phyloP scores from a whole-genome alignment of 495 filamentous ascomycete genomes.

The Cryomyces minteri region DNA sequence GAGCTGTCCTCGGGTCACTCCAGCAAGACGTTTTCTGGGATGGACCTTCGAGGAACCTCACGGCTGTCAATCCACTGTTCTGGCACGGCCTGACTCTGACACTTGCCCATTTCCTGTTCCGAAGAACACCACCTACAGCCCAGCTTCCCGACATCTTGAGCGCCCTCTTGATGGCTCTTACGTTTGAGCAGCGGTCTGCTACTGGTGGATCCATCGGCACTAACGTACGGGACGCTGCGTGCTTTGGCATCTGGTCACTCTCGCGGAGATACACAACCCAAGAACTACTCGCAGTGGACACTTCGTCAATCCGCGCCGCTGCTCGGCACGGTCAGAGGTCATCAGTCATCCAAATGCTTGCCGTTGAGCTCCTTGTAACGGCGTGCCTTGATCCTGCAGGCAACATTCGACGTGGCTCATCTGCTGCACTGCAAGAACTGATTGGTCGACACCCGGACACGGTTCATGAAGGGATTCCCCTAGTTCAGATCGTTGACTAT shows the following conservation, averaged over 20 bases:
- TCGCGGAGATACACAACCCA: slow-evolving; percentile 70
- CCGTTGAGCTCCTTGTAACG: slow-evolving; percentile 58
- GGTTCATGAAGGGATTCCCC: slow-evolving; percentile 56
- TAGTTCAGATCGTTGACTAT: slow-evolving; percentile 85
- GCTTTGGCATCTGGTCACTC: slow-evolving; percentile 87
- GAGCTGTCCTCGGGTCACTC: slow-evolving; percentile 59
- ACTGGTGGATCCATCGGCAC: slow-evolving; percentile 71
- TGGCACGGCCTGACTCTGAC: slow-evolving; percentile 91
- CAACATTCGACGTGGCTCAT: slow-evolving; percentile 81
- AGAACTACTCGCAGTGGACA: slow-evolving; percentile 48
- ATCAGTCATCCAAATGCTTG: slow-evolving; percentile 55
- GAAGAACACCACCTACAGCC: slow-evolving; percentile 46
- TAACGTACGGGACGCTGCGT: slow-evolving; percentile 91
- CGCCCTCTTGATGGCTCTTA: slow-evolving; percentile 51
- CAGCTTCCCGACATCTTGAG: slow-evolving; percentile 52
- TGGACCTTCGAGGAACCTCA: slow-evolving; percentile 38
- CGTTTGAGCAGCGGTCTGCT: slow-evolving; percentile 68
- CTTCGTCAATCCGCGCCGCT: slow-evolving; percentile 6
- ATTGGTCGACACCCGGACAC: slow-evolving; percentile 82
- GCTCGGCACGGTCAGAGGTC: slow-evolving; percentile 2
- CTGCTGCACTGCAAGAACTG: slow-evolving; percentile 85
- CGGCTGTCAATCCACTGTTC: slow-evolving; percentile 53
- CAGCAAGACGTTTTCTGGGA: slow-evolving; percentile 60
- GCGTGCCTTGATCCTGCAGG: slow-evolving; percentile 80
- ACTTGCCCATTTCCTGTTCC: slow-evolving; percentile 67